Evolutionary conservation across 2,329 filamentous ascomycete genomes (phyloP), one percentile per base, ranked within the genome.

Genomic region (Scytalidium lignicola): DNA sequence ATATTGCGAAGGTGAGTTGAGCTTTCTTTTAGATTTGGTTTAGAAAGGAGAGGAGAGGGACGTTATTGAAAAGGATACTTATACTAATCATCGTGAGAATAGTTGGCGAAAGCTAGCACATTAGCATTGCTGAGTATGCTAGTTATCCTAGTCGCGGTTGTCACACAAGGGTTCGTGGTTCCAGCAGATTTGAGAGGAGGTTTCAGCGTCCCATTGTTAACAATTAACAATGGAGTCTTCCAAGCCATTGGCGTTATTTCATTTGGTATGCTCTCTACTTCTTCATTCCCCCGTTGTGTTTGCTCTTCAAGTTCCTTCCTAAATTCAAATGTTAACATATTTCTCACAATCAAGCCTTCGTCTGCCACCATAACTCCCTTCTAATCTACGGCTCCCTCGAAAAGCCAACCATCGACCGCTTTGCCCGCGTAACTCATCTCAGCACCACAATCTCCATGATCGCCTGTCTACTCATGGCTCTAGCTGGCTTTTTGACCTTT

Each of bases 171-270:
- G 2, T 76, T 85, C 49, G 73, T 86, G 48, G 86, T 90, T 10
- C 86, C 91, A 4, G 62, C 75, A 20, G 85, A 90, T 46, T 75
- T 82, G 15, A 80, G 83, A 55, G 93, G 93, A 2, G 76, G 80
- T 22, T 81, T 96, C 48, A 79, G 76, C 54, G 80, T 78, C 49
- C 79, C 84, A 15, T 69, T 90, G 32, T 71, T 96, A 50, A 81
- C 85, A n/a, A 75, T 97, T 58, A 95, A 95, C 62, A 75, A 78
- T 21, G 93, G 92, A 43, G 84, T 99, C 51, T 95, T 97, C 63
- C 91, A 97, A 68, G 92, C 93, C 19, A 90, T 99, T 61, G 93
- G 93, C 26, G 92, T 99, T 17, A 99, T 99, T 59, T 97, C 93
- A 3, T 99, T 99, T 67, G 91, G 88, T 93, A 75, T 43, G 79